Evolutionary conservation across 1,284 basidiomycete genomes (phyloP), one percentile per base, ranked within the genome.

Genomic region (Ustilago hordei): DNA sequence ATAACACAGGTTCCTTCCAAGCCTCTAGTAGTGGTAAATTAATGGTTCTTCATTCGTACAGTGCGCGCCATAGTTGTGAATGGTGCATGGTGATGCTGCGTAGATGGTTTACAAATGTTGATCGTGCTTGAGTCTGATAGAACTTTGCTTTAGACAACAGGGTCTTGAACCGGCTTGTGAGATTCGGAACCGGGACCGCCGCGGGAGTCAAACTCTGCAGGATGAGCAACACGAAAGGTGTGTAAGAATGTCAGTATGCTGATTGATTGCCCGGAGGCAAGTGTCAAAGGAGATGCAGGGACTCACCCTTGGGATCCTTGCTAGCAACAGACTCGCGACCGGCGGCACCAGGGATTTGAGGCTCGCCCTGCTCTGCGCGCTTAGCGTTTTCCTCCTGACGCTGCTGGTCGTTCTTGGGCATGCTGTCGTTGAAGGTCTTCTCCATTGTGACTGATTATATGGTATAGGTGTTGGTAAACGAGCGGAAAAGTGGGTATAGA

Each of bases 131-230:
- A 23, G 31, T 11, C 23, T 28, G 23, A 28, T 28, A 0, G 23
- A 28, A 3, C 35, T 7, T 13, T 6, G 23, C 3, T 7, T 69
- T 72, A 81, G 39, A 81, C 45, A 9, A 63, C 58, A 11, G 79
- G 79, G 35, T 81, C 69, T 47, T 79, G 77, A n/a, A 79, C 48
- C 13, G 79, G 79, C 63, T 73, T 68, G 74, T 69, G 64, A 32
- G 69, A 72, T 17, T 66, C 54, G n/a, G 71, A 74, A 36, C 79
- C 79, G 41, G 79, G 79, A 31, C 79, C 79, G 4, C 79, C 79
- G 13, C 77, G 71, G 19, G 39, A 35, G 66, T 79, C 79, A 65
- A 71, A 75, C 52, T 79, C 79, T 81, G 65, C 35, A 39, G 32
- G 2, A 34, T 23, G 35, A 47, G 4, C 9, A n/a, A 12, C 45